A percentile compares a stretch with the other conserved stretches of the same genome.
phyloP scores from a whole-genome alignment of 1,284 basidiomycete species.

The Tilletia walkeri region DNA sequence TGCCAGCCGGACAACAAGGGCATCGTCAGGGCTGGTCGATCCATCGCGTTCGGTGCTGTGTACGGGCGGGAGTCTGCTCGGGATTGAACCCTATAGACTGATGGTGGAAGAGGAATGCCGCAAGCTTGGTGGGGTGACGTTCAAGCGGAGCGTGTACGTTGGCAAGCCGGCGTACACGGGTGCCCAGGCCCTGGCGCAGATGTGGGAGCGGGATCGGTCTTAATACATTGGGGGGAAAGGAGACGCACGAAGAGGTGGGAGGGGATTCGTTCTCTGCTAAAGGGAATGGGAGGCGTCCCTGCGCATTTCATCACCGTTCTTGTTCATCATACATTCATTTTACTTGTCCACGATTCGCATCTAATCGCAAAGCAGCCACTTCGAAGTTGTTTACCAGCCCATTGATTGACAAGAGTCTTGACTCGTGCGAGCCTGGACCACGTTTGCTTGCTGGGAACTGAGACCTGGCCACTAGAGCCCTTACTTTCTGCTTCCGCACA shows the following conservation, averaged over 20 bases:
- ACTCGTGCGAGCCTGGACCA: too few relatives aligned
- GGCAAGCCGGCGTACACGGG: slow-evolving; percentile 29
- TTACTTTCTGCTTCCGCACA: too few relatives aligned
- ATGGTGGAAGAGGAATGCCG: slow-evolving; percentile 26
- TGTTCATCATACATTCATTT: background rate
- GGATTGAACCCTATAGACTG: slow-evolving; percentile 22
- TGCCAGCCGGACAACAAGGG: background rate
- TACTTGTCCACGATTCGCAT: too few relatives aligned
- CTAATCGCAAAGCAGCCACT: too few relatives aligned
- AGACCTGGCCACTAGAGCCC: too few relatives aligned
- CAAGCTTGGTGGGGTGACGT: slow-evolving; percentile 17
- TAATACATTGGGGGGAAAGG: background rate
- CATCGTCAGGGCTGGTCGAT: background rate
- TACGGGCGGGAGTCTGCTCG: slow-evolving; percentile 29
- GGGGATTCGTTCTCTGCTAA: background rate
- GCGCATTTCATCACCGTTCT: too few relatives aligned
- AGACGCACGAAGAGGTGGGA: background rate
- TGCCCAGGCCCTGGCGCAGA: slow-evolving; percentile 24
- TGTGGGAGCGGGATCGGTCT: slow-evolving; percentile 22
- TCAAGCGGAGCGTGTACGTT: slow-evolving; percentile 25
- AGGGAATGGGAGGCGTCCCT: too few relatives aligned
- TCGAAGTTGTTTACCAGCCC: too few relatives aligned
- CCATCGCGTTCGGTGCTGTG: slow-evolving; percentile 24
- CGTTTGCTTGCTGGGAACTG: too few relatives aligned
- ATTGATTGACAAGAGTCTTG: too few relatives aligned